Base-by-base conservation (phyloP, 306 rosid genomes). In the Gynostemma pentaphyllum region DNA sequence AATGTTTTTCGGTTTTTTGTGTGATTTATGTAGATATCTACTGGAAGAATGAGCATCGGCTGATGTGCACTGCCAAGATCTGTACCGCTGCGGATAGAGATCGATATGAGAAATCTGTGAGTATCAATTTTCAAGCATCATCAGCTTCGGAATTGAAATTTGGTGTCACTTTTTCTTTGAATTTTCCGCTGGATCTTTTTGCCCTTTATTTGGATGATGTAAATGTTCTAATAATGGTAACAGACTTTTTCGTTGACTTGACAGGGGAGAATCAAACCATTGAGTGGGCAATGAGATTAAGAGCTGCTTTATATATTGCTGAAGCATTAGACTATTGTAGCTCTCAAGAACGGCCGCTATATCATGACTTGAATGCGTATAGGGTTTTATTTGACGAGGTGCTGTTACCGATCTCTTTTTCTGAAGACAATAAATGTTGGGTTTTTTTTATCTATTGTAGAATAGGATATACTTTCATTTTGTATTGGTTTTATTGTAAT, bases 31-130 rank as follows among this genome's bases (percentile, higher is more conserved):
- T n/a, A n/a, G n/a, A n/a, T n/a, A n/a, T n/a, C n/a, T n/a, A n/a
- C n/a, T n/a, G n/a, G n/a, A n/a, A n/a, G n/a, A n/a, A n/a, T n/a
- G n/a, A n/a, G n/a, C n/a, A n/a, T n/a, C n/a, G n/a, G 2, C 70
- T 86, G 86, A 69, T 41, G 80, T 89, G 97, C 78, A 82, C 72
- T 19, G 80, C 92, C 65, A 95, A 86, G 4, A 70, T 79, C 69
- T 89, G 97, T 60, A 89, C 95, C 21, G 95, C 97, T 77, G 24
- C n/a, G n/a, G n/a, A n/a, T n/a, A n/a, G n/a, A n/a, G n/a, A n/a
- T n/a, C n/a, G n/a, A n/a, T n/a, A n/a, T n/a, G n/a, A n/a, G n/a
- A n/a, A n/a, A n/a, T n/a, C n/a, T n/a, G n/a, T n/a, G n/a, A n/a
- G n/a, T n/a, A n/a, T n/a, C n/a, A n/a, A n/a, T n/a, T n/a, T n/a